Evolutionary conservation across 1,284 basidiomycete species (phyloP).

Genomic region (Irpex sp.): DNA sequence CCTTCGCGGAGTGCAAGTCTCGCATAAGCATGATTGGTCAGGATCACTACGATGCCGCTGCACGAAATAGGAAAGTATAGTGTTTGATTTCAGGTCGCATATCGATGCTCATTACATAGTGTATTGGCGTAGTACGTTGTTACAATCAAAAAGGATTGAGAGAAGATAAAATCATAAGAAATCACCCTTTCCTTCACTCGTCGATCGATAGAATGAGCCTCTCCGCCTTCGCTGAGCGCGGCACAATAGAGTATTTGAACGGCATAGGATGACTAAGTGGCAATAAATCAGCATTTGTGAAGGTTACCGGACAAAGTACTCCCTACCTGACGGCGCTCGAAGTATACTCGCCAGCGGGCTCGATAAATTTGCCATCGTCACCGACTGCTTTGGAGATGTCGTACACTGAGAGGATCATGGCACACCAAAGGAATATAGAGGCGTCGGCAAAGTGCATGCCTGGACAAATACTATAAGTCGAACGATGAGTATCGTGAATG

Average conservation of each 20-base stretch:
- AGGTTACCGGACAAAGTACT: background rate
- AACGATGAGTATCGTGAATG: background rate
- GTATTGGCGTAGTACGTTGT: too few relatives aligned
- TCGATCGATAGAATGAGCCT: background rate
- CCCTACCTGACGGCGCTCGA: background rate
- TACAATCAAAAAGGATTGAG: too few relatives aligned
- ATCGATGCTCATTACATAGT: too few relatives aligned
- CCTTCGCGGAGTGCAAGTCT: too few relatives aligned
- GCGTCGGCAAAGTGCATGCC: constrained; percentile 4
- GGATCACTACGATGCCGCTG: too few relatives aligned
- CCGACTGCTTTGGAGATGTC: constrained; percentile 4
- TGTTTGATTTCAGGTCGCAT: too few relatives aligned
- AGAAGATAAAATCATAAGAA: too few relatives aligned
- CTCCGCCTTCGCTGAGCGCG: background rate
- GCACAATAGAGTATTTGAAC: constrained; percentile 5
- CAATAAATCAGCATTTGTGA: background rate
- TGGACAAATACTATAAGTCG: constrained; percentile 5
- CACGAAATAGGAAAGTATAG: too few relatives aligned
- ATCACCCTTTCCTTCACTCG: background rate
- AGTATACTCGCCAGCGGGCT: background rate
- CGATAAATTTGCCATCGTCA: constrained; percentile 1
- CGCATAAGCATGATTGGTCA: too few relatives aligned
- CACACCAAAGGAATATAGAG: constrained; percentile 5
- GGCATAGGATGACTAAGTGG: constrained; percentile 2
- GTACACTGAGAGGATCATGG: constrained; percentile 3